A percentile compares a stretch with the other conserved stretches of the same genome.
Conservation (phyloP, 495 filamentous ascomycete species). For the Cudoniella acicularis region DNA sequence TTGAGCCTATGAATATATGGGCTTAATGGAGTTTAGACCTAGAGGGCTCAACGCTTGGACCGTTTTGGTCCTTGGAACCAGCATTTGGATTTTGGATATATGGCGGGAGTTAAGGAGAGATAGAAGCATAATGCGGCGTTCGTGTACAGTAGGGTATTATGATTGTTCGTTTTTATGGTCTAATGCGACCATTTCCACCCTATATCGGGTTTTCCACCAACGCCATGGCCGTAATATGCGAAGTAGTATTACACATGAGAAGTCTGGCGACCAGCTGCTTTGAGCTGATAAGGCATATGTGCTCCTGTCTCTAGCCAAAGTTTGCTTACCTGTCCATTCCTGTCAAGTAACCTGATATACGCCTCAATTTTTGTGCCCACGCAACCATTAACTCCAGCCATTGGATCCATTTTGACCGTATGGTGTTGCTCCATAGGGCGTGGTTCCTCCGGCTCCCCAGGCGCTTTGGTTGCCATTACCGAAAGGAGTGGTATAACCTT, state of each 20-base stretch:
- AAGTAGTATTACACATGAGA: constrained; percentile 19
- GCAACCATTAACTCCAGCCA: constrained; percentile 13
- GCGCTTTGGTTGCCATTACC: constrained; percentile 55
- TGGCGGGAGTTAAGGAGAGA: constrained; percentile 15
- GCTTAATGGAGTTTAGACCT: background rate
- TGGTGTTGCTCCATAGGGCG: constrained; percentile 68
- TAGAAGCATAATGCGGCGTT: constrained; percentile 26
- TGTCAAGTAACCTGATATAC: background rate
- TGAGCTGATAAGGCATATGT: background rate
- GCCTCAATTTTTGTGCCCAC: background rate
- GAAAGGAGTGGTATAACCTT: constrained; percentile 75
- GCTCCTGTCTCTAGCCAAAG: background rate
- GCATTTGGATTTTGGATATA: constrained; percentile 10
- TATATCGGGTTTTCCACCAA: constrained; percentile 14
- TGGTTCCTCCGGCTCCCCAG: constrained; percentile 55
- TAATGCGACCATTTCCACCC: constrained; percentile 9
- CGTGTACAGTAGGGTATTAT: constrained; percentile 7
- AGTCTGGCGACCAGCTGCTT: constrained; percentile 24
- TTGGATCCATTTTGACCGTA: constrained; percentile 49
- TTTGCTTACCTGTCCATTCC: background rate
- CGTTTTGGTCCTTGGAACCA: background rate
- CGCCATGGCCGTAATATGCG: constrained; percentile 22
- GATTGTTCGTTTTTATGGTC: constrained; percentile 6
- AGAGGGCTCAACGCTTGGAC: background rate
- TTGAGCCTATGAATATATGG: background rate